phyloP scores from a whole-genome alignment of 2,329 filamentous ascomycete genomes.

The Trichoderma sp. region DNA sequence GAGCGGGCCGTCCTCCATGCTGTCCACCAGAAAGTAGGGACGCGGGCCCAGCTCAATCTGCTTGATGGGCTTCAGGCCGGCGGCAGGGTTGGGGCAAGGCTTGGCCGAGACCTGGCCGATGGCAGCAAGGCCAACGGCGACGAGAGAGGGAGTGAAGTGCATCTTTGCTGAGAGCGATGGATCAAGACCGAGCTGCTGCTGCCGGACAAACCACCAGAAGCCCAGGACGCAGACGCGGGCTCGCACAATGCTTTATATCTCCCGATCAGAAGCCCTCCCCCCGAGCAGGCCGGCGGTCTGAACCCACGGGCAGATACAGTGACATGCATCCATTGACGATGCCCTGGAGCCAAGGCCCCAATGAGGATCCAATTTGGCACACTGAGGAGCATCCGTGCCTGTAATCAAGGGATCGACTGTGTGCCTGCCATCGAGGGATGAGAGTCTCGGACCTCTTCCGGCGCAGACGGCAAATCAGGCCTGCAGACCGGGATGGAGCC shows the following conservation, averaged over 20 bases:
- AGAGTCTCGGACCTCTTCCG: neutral
- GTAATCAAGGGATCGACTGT: neutral
- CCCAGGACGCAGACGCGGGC: neutral
- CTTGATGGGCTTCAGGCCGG: slow-evolving; percentile 36
- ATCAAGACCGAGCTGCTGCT: neutral
- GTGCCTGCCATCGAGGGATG: neutral
- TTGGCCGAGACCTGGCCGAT: slow-evolving; percentile 28
- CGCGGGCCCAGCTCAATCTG: slow-evolving; percentile 59
- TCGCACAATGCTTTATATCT: neutral
- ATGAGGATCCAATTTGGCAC: neutral
- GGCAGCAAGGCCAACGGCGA: slow-evolving; percentile 33
- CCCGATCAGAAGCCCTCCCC: neutral
- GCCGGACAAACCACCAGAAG: neutral
- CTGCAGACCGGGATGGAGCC: neutral
- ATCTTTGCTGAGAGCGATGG: slow-evolving; percentile 25
- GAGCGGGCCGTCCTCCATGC: slow-evolving; percentile 58
- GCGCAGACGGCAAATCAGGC: neutral
- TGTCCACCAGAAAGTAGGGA: slow-evolving; percentile 61
- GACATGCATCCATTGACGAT: neutral
- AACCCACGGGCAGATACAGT: neutral
- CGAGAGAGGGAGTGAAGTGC: slow-evolving; percentile 31
- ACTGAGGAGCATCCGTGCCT: neutral
- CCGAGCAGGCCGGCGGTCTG: neutral
- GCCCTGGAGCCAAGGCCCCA: neutral
- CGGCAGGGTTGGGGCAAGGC: slow-evolving; percentile 23